phyloP scores from a whole-genome alignment of 1,139 yeast species.

The Geotrichum candidum region DNA sequence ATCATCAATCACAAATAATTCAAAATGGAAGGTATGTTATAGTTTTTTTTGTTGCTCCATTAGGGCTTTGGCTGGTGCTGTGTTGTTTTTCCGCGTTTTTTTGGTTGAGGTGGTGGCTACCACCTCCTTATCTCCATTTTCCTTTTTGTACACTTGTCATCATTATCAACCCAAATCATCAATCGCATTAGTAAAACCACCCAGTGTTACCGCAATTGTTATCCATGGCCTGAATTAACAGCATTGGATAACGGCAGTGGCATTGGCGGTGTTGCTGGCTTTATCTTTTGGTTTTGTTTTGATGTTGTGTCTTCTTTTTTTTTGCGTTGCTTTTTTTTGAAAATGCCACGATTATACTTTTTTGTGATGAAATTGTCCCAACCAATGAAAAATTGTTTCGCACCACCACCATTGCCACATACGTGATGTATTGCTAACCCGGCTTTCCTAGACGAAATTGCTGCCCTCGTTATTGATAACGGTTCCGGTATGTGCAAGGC shows the following conservation, averaged over 20 bases:
- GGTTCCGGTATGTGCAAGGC: constrained; percentile 99
- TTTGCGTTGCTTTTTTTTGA: background rate
- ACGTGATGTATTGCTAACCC: constrained; percentile 4
- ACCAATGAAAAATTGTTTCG: background rate
- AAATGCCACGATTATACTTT: constrained; percentile 14
- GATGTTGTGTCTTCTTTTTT: constrained; percentile 3
- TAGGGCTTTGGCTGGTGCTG: background rate
- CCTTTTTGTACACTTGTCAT: constrained; percentile 4
- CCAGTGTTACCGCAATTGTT: background rate
- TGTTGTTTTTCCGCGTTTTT: background rate
- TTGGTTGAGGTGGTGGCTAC: background rate
- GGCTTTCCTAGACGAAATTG: constrained; percentile 32
- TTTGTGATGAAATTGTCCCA: constrained; percentile 4
- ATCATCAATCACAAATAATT: constrained; percentile 11
- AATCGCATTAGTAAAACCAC: constrained; percentile 21
- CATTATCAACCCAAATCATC: constrained; percentile 4
- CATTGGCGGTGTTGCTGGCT: background rate
- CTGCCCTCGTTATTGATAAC: constrained; percentile 87
- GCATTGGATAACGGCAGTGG: background rate
- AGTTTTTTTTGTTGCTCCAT: constrained; percentile 4
- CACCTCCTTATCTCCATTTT: constrained; percentile 4
- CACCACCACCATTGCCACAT: constrained; percentile 13
- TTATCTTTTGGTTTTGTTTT: background rate
- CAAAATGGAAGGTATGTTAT: constrained; percentile 29
- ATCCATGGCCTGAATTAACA: background rate